Conservation (phyloP, 2,329 filamentous ascomycete genomes). For the Alternaria arbusti region DNA sequence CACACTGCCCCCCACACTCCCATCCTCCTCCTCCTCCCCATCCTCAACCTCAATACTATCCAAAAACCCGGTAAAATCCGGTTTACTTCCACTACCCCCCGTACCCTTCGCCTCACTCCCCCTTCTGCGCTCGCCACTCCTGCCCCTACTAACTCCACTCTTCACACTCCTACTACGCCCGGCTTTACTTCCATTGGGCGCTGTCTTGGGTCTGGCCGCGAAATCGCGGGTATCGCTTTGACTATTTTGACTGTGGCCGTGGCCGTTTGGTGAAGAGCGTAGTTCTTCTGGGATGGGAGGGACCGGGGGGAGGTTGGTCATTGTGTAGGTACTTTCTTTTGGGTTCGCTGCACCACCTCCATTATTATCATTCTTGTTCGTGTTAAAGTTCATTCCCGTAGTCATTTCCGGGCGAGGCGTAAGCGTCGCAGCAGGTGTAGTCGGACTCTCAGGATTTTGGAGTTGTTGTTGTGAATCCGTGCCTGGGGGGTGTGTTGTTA, state of each 20-base stretch:
- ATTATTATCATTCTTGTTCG: background rate
- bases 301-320: slow-evolving; percentile 37
- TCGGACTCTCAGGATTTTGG: background rate
- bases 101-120: too few species aligned
- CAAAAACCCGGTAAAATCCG: slow-evolving; percentile 43
- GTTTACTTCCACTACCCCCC: slow-evolving; percentile 8
- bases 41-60: slow-evolving; percentile 43
- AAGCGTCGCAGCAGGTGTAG: slow-evolving; percentile 32
- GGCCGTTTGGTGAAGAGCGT: slow-evolving; percentile 5
- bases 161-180: slow-evolving; percentile 32
- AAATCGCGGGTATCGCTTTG: slow-evolving; percentile 15
- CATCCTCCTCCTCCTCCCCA: slow-evolving; percentile 12
- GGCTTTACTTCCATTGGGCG: slow-evolving; percentile 22
- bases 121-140: slow-evolving; percentile 18
- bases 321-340: slow-evolving; percentile 16
- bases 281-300: slow-evolving; percentile 42
- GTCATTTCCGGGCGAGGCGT: slow-evolving; percentile 25
- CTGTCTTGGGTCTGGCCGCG: slow-evolving; percentile 28
- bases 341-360: background rate
- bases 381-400: slow-evolving; percentile 8
- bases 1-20: background rate
- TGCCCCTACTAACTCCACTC: slow-evolving; percentile 23
- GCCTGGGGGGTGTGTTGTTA: slow-evolving; percentile 31
- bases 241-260: slow-evolving; percentile 3
- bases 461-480: slow-evolving; percentile 1